Evolutionary conservation across 225 moss, liverwort and hornwort species (phyloP).

Genomic region (Polytrichum commune): DNA sequence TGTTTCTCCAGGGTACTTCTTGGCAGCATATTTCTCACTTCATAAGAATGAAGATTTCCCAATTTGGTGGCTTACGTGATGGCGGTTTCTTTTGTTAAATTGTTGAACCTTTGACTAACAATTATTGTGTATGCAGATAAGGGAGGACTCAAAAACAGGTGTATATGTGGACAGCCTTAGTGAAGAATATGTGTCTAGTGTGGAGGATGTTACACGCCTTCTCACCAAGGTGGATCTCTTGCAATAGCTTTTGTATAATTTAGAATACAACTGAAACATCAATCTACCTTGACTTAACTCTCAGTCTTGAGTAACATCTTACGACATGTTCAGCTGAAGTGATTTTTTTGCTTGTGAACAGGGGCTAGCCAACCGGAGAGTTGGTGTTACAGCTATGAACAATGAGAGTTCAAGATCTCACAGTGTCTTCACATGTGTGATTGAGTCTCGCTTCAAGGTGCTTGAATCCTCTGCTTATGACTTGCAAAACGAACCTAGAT

Average conservation of each 20-base stretch:
- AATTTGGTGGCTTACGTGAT: no score
- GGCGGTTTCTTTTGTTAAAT: no score
- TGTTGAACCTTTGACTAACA: not conserved
- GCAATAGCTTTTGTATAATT: no score
- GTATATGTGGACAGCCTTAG: slow-evolving; percentile 83
- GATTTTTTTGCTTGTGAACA: slow-evolving; percentile 16
- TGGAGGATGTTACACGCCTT: slow-evolving; percentile 75
- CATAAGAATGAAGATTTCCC: no score
- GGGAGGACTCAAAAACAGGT: slow-evolving; percentile 87
- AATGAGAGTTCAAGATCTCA: slow-evolving; percentile 97
- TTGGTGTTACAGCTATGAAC: slow-evolving; percentile 91
- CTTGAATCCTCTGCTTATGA: not conserved
- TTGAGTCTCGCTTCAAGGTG: slow-evolving; percentile 89
- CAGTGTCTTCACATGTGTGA: slow-evolving; percentile 92
- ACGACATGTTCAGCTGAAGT: not conserved
- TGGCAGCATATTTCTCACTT: no score
- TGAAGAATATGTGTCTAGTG: slow-evolving; percentile 85
- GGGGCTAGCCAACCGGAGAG: slow-evolving; percentile 88
- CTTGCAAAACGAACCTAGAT: not conserved
- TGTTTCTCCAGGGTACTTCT: no score
- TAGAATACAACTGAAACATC: no score
- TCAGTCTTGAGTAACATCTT: not conserved
- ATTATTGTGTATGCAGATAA: slow-evolving; percentile 47
- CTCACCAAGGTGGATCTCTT: slow-evolving; percentile 56
- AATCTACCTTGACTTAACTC: no score